These are phyloP conservation scores for Pythium guiyangense DNA, from an alignment of 352 stramenopile species.

Conservation along the genomic window DNA sequence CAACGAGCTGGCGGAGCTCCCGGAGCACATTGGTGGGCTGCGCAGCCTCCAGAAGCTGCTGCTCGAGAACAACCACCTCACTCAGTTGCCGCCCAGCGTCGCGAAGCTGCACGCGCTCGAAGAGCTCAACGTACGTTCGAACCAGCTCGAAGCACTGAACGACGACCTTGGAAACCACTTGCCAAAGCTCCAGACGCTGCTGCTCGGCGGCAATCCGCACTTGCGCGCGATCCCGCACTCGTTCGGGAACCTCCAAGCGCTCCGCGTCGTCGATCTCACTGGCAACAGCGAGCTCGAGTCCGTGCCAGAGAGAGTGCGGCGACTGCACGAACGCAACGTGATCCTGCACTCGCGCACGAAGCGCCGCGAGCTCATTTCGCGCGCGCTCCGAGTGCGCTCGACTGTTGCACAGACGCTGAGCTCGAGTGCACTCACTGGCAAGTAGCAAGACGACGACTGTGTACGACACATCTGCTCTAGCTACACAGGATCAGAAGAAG, in stretches of 20 bases:
- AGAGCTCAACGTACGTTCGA: conserved; percentile 36
- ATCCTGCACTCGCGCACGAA: conserved; percentile 57
- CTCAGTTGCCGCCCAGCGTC: conserved; percentile 22
- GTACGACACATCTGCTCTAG: too few species aligned
- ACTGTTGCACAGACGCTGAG: conserved; percentile 31
- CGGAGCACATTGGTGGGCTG: conserved; percentile 27
- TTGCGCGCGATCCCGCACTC: conserved; percentile 23
- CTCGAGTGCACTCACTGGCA: conserved; percentile 1
- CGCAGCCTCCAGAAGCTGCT: conserved; percentile 39
- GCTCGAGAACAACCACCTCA: conserved; percentile 34
- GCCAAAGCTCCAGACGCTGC: conserved; percentile 30
- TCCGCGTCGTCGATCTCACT: conserved; percentile 41
- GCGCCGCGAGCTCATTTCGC: conserved; percentile 53
- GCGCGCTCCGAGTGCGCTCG: conserved; percentile 46
- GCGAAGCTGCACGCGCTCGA: conserved; percentile 30
- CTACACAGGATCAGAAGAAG: background rate
- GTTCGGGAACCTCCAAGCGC: conserved; percentile 19
- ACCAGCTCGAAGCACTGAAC: conserved; percentile 28
- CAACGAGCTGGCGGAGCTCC: conserved; percentile 33
- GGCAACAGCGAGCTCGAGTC: conserved; percentile 27
- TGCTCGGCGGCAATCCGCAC: conserved; percentile 32
- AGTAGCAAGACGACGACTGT: background rate
- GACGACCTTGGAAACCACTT: conserved; percentile 25
- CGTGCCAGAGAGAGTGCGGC: conserved; percentile 48
- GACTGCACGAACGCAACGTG: conserved; percentile 55